Evolutionary conservation across 768 basidiomycete species (phyloP).

Genomic region (Psilocybe cyanescens): DNA sequence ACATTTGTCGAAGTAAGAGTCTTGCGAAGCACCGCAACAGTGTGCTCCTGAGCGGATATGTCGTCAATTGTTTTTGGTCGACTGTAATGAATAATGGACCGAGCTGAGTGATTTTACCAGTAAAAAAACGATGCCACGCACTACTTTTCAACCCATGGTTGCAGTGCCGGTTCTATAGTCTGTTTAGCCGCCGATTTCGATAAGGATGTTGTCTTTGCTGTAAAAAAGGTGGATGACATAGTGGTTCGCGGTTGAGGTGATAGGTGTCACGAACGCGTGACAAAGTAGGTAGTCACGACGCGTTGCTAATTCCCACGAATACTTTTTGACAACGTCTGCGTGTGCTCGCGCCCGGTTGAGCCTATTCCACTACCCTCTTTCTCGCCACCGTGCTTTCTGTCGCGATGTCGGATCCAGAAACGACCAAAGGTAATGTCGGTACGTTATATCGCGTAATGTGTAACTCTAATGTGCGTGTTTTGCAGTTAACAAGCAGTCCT

Average conservation of each 20-base stretch:
- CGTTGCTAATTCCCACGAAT: slow-evolving; percentile 37
- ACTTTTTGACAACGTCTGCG: slow-evolving; percentile 20
- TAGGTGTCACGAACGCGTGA: slow-evolving; percentile 52
- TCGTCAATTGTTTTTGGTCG: slow-evolving; percentile 98
- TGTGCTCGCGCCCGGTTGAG: slow-evolving; percentile 4
- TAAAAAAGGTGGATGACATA: slow-evolving; percentile 69
- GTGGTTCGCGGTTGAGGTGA: slow-evolving; percentile 3
- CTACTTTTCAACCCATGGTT: slow-evolving; percentile 99
- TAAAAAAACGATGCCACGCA: slow-evolving; percentile 38
- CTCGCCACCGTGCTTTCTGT: slow-evolving; percentile 30
- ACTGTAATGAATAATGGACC: slow-evolving; percentile 42
- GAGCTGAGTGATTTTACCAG: slow-evolving; percentile 5
- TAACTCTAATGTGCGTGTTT: slow-evolving; percentile 5
- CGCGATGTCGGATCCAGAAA: slow-evolving; percentile 40
- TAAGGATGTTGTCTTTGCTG: slow-evolving; percentile 43
- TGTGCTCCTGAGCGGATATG: slow-evolving; percentile 96
- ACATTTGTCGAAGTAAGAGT: slow-evolving; percentile 94
- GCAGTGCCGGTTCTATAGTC: slow-evolving; percentile 56
- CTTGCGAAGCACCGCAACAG: slow-evolving; percentile 88
- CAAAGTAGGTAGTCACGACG: slow-evolving; percentile 43
- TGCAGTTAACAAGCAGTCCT: slow-evolving; percentile 10
- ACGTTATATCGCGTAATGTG: background rate
- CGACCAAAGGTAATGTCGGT: slow-evolving; percentile 34
- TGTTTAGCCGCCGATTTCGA: slow-evolving; percentile 47
- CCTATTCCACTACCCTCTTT: slow-evolving; percentile 26